phyloP scores from a whole-genome alignment of 805 yeast species.

The Clavispora vitiphila region DNA sequence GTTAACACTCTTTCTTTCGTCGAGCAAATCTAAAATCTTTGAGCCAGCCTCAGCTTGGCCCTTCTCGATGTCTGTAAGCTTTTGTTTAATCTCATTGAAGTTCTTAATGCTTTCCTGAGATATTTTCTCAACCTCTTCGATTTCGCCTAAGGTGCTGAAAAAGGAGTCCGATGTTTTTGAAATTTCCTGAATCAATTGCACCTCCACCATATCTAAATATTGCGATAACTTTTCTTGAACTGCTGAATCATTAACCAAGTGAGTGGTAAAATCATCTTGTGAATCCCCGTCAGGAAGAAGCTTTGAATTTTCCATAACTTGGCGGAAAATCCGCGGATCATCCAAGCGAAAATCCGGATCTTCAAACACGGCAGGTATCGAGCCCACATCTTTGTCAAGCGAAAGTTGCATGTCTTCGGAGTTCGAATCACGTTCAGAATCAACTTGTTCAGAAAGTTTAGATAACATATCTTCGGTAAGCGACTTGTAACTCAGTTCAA shows the following conservation, averaged over 20 bases:
- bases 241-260: slow-evolving; percentile 45
- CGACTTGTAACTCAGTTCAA: slow-evolving; percentile 33
- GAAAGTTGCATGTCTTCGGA: slow-evolving; percentile 4
- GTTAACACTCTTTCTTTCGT: slow-evolving; percentile 54
- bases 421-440: neutral
- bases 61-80: slow-evolving; percentile 43
- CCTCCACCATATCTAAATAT: slow-evolving; percentile 81
- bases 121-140: slow-evolving; percentile 55
- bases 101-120: slow-evolving; percentile 48
- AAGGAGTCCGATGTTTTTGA: slow-evolving; percentile 81
- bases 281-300: slow-evolving; percentile 28
- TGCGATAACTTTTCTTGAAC: slow-evolving; percentile 76
- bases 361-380: slow-evolving; percentile 70
- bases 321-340: slow-evolving; percentile 77
- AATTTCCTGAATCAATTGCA: slow-evolving; percentile 74
- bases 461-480: slow-evolving; percentile 35
- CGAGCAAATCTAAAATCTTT: slow-evolving; percentile 43
- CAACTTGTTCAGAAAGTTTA: slow-evolving; percentile 17
- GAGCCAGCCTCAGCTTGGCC: slow-evolving; percentile 49
- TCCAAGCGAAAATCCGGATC: slow-evolving; percentile 71
- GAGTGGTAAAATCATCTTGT: slow-evolving; percentile 14
- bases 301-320: slow-evolving; percentile 60
- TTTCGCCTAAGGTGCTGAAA: slow-evolving; percentile 76
- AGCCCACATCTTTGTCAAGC: slow-evolving; percentile 4
- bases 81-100: slow-evolving; percentile 41